phyloP scores from a whole-genome alignment of 2,329 filamentous ascomycete species.

The Xylariomycetidae sp. region DNA sequence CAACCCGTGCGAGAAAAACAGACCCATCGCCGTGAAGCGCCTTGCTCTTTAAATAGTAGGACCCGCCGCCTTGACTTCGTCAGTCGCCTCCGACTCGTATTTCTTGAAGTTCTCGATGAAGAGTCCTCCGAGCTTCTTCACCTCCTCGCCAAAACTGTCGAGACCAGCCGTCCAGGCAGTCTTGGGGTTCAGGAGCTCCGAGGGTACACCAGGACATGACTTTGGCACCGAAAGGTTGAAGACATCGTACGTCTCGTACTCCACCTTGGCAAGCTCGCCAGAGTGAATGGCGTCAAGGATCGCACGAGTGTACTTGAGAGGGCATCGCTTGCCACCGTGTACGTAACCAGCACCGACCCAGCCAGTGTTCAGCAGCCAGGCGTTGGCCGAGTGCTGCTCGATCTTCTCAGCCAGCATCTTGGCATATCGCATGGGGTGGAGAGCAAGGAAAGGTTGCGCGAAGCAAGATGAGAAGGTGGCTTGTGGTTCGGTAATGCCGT shows the following conservation, averaged over 20 bases:
- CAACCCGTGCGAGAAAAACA: too few relatives aligned
- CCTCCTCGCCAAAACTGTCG: slow-evolving; percentile 80
- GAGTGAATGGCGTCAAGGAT: slow-evolving; percentile 98
- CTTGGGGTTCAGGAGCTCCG: slow-evolving; percentile 90
- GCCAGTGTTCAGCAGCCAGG: slow-evolving; percentile 84
- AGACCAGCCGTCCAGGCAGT: slow-evolving; percentile 83
- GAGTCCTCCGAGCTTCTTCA: slow-evolving; percentile 81
- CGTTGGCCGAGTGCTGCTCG: slow-evolving; percentile 87
- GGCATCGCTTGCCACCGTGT: slow-evolving; percentile 93
- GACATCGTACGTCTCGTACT: slow-evolving; percentile 92
- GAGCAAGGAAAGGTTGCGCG: slow-evolving; percentile 95
- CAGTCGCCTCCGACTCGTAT: slow-evolving; percentile 79
- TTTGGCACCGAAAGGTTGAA: slow-evolving; percentile 98
- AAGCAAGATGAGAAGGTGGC: slow-evolving; percentile 99
- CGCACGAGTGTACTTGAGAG: slow-evolving; percentile 96
- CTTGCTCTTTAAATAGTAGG: slow-evolving; percentile 36
- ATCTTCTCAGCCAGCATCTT: slow-evolving; percentile 99
- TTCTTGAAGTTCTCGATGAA: slow-evolving; percentile 99
- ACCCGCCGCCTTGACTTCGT: slow-evolving; percentile 69
- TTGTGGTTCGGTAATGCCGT: slow-evolving; percentile 93
- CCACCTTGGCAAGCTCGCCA: slow-evolving; percentile 85
- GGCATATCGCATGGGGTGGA: slow-evolving; percentile 99
- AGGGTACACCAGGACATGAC: slow-evolving; percentile 80
- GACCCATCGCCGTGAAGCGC: slow-evolving; percentile 12
- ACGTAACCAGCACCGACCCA: slow-evolving; percentile 75